A percentile compares a stretch with the other conserved stretches of the same genome.
phyloP scores from a whole-genome alignment of 2,329 filamentous ascomycete genomes.

The Penicillium hordei region DNA sequence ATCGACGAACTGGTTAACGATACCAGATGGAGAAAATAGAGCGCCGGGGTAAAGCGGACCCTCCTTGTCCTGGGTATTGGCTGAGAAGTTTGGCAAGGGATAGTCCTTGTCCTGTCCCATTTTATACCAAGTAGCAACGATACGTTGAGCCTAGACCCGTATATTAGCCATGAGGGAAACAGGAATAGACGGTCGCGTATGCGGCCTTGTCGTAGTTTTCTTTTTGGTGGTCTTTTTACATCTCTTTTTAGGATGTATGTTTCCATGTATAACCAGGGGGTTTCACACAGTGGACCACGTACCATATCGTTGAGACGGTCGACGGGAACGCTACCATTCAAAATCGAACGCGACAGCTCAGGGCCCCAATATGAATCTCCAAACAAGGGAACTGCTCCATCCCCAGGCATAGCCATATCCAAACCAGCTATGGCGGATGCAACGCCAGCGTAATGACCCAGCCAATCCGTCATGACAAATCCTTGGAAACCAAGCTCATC shows the following conservation, averaged over 20 bases:
- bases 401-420: conserved; percentile 71
- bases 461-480: conserved; percentile 69
- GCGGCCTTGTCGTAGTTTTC: too few species aligned
- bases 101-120: conserved; percentile 59
- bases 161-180: conserved; percentile 10
- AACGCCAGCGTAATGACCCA: conserved; percentile 61
- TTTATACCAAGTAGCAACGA: conserved; percentile 59
- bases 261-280: too few species aligned
- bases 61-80: conserved; percentile 56
- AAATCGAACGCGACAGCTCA: conserved; percentile 54
- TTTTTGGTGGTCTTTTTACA: too few species aligned
- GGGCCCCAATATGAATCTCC: conserved; percentile 57
- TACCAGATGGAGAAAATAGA: conserved; percentile 58
- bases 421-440: conserved; percentile 62
- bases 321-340: conserved; percentile 59
- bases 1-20: conserved; percentile 69
- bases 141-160: conserved; percentile 49
- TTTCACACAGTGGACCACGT: not conserved
- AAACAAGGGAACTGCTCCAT: conserved; percentile 52
- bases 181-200: too few species aligned
- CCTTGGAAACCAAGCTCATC: conserved; percentile 74
- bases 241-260: too few species aligned
- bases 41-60: conserved; percentile 60
- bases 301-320: conserved; percentile 56
- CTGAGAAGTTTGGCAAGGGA: conserved; percentile 59